Evolutionary conservation across 2,329 filamentous ascomycete species (phyloP).

Genomic region (Cryphonectria radicalis): DNA sequence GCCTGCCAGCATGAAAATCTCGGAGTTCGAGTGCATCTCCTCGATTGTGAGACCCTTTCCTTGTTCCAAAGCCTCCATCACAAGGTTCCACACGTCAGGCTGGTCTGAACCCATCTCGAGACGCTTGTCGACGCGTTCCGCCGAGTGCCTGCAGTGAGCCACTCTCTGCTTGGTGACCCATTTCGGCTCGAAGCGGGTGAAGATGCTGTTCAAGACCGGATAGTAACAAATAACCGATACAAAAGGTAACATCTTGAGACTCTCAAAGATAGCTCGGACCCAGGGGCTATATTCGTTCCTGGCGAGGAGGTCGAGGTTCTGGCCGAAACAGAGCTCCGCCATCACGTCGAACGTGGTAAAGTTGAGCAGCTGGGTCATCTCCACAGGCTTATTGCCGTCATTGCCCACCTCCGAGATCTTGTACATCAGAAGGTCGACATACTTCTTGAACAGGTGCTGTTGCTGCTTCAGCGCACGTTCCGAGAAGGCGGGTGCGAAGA

Average conservation of each 20-base stretch:
- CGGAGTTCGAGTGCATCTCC: constrained; percentile 32
- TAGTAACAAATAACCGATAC: constrained; percentile 35
- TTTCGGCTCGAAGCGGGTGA: constrained; percentile 33
- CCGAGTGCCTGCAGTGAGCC: constrained; percentile 27
- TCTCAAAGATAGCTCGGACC: constrained; percentile 33
- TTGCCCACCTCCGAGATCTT: constrained; percentile 40
- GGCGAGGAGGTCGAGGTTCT: constrained; percentile 22
- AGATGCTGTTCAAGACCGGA: constrained; percentile 32
- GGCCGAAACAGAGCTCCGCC: constrained; percentile 33
- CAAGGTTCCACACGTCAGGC: constrained; percentile 36
- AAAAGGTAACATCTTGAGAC: constrained; percentile 34
- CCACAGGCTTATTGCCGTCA: constrained; percentile 27
- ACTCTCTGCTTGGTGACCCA: constrained; percentile 32
- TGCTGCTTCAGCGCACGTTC: constrained; percentile 32
- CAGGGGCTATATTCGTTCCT: constrained; percentile 32
- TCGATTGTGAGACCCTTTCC: constrained; percentile 27
- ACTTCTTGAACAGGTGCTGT: constrained; percentile 39
- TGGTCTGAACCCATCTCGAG: constrained; percentile 34
- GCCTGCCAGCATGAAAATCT: constrained; percentile 32
- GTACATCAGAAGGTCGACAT: constrained; percentile 43
- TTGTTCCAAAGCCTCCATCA: constrained; percentile 30
- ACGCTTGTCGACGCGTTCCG: constrained; percentile 38
- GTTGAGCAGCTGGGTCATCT: constrained; percentile 32
- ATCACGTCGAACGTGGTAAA: constrained; percentile 34
- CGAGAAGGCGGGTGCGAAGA: constrained; percentile 34